A percentile compares a stretch with the other conserved stretches of the same genome.
These are phyloP conservation scores for Hericium erinaceus DNA, from an alignment of 768 basidiomycete species.

Conservation along the genomic window DNA sequence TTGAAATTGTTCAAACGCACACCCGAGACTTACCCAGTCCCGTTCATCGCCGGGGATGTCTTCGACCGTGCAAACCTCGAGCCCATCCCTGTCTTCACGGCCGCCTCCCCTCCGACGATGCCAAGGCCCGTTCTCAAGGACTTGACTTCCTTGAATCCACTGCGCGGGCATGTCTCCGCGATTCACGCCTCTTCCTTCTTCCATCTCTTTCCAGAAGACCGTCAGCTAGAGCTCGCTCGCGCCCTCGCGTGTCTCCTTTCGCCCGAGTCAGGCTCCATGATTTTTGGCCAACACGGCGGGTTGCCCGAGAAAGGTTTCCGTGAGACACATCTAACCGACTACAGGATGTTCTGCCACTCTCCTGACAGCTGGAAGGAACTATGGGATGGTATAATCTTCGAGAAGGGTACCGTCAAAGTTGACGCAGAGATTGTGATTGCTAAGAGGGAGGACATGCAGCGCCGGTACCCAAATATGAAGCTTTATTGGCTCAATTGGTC, in stretches of 20 bases:
- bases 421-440: neutral
- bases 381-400: constrained; percentile 23
- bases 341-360: constrained; percentile 21
- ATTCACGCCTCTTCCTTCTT: constrained; percentile 46
- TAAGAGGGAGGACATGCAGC: neutral
- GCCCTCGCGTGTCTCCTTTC: constrained; percentile 34
- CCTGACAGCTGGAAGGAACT: constrained; percentile 27
- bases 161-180: constrained; percentile 36
- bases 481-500: neutral
- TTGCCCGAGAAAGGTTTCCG: constrained; percentile 23
- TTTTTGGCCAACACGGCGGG: constrained; percentile 34
- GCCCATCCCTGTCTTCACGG: constrained; percentile 16
- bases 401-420: constrained; percentile 3
- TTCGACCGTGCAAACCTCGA: constrained; percentile 39
- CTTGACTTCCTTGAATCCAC: constrained; percentile 33
- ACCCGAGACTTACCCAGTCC: constrained; percentile 40
- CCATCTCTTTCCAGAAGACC: constrained; percentile 33
- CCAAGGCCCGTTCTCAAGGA: constrained; percentile 19
- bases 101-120: constrained; percentile 14
- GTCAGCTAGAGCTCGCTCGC: constrained; percentile 33
- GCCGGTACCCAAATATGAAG: neutral
- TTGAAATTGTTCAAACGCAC: constrained; percentile 51
- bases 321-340: neutral
- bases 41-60: constrained; percentile 47
- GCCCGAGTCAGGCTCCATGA: constrained; percentile 33